A percentile compares a stretch with the other conserved stretches of the same genome.
Evolutionary conservation across 306 rosid genomes (phyloP).

Genomic region (Albizia julibrissin): DNA sequence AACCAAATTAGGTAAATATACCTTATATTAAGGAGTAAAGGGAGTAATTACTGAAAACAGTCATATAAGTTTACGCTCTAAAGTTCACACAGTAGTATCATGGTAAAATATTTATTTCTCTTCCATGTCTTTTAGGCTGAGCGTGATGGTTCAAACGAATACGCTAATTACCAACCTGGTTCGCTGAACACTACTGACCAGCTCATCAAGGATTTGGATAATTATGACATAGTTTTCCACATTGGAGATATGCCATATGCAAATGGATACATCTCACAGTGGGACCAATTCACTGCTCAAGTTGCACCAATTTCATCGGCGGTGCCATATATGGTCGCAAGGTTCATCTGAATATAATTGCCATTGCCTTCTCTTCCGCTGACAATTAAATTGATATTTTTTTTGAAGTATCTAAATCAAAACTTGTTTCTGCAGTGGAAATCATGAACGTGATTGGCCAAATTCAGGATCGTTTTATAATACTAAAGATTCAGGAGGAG

Average conservation of each 20-base stretch:
- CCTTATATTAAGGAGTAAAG: too few species aligned
- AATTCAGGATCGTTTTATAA: conserved; percentile 72
- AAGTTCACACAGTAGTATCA: not conserved
- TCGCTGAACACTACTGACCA: conserved; percentile 76
- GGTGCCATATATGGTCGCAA: conserved; percentile 84
- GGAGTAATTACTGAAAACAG: not conserved
- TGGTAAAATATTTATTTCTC: not conserved
- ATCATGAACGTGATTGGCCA: conserved; percentile 92
- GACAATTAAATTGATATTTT: not conserved
- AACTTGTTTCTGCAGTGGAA: conserved; percentile 55
- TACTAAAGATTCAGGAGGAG: conserved; percentile 83
- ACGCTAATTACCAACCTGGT: conserved; percentile 78
- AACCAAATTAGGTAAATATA: too few species aligned
- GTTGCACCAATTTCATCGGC: conserved; percentile 80
- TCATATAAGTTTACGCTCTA: not conserved
- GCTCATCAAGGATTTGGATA: conserved; percentile 62
- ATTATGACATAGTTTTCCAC: conserved; percentile 77
- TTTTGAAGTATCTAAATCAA: not conserved
- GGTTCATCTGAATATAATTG: conserved; percentile 44
- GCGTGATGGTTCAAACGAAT: conserved; percentile 89
- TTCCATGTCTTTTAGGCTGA: conserved; percentile 58
- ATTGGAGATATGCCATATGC: conserved; percentile 85
- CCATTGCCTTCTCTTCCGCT: conserved; percentile 9
- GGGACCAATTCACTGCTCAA: conserved; percentile 94
- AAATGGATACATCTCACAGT: conserved; percentile 87